Conservation (phyloP, 2,329 filamentous ascomycete genomes). For the Calonectria pteridis region DNA sequence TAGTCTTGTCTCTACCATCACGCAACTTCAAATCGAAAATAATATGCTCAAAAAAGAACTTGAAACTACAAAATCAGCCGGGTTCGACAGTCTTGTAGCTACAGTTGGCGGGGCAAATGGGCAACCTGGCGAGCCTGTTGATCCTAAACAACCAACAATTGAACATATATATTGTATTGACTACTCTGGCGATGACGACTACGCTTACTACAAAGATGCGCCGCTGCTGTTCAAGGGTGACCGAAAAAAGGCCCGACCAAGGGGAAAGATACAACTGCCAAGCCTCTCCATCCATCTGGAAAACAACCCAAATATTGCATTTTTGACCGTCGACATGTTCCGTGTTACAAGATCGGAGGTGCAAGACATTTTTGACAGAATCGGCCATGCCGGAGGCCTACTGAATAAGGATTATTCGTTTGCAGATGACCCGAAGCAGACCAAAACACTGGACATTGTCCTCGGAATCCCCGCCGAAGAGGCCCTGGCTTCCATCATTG, state of each 20-base stretch:
- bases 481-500: not conserved
- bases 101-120: not conserved
- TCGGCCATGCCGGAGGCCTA: not conserved
- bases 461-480: not conserved
- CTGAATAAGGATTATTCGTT: not conserved
- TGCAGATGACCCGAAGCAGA: not conserved
- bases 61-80: not conserved
- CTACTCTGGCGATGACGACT: too few relatives aligned
- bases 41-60: conserved; percentile 20
- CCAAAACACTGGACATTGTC: not conserved
- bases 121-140: not conserved
- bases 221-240: conserved; percentile 26
- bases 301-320: conserved; percentile 6
- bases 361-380: not conserved
- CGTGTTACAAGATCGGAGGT: rapidly evolving
- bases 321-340: not conserved
- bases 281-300: not conserved
- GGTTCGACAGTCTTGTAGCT: too few relatives aligned
- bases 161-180: not conserved
- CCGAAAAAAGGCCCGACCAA: not conserved
- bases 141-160: not conserved
- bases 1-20: conserved; percentile 3
- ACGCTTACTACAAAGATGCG: conserved; percentile 8
- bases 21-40: conserved; percentile 20
- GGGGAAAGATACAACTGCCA: not conserved